Percentiles rank a stretch among this genome's conserved stretches.
Conservation (phyloP, 345 rosid genomes). For the Nasturtium officinale region DNA sequence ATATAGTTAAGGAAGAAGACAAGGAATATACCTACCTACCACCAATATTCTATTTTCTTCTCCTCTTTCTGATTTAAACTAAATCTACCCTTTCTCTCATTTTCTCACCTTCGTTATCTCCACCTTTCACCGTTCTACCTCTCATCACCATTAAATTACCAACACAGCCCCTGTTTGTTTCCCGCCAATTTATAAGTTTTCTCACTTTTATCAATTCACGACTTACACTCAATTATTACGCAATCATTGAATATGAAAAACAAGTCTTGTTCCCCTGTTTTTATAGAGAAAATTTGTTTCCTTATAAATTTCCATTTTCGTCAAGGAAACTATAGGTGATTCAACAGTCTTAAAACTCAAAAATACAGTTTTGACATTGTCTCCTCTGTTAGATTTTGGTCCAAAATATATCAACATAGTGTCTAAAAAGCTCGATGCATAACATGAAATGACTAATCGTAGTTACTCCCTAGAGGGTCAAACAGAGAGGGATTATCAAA, state of each 20-base stretch:
- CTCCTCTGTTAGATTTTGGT: conserved; percentile 14
- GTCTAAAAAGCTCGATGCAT: not conserved
- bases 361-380: not conserved
- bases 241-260: not conserved
- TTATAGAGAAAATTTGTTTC: too few relatives aligned
- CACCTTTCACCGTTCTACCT: too few relatives aligned
- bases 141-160: conserved; percentile 9
- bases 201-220: too few relatives aligned
- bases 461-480: not conserved
- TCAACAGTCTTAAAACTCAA: not conserved
- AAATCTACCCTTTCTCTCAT: not conserved
- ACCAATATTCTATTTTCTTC: not conserved
- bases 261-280: not conserved
- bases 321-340: not conserved
- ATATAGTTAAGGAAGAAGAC: not conserved
- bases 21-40: conserved; percentile 33
- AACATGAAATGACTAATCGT: not conserved
- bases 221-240: not conserved
- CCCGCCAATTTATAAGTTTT: too few relatives aligned
- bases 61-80: conserved; percentile 18
- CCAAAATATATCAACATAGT: not conserved
- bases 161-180: not conserved
- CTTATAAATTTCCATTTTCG: not conserved
- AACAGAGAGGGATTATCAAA: conserved; percentile 9
- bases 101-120: not conserved